These are phyloP conservation scores for Citrus sinensis DNA, from an alignment of 345 rosid species.

Conservation along the genomic window DVS_A1.0 CM039164.1:16395501-16396000, in stretches of 20 bases:
- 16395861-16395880: constrained; percentile 52
- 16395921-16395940: neutral
- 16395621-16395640: neutral
- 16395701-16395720: constrained; percentile 58
- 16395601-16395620: neutral
- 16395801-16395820: constrained; percentile 87
- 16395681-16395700: constrained; percentile 37
- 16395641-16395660: neutral
- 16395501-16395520: neutral
- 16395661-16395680: neutral
- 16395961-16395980: neutral
- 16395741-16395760: constrained; percentile 51
- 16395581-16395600: neutral
- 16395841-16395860: constrained; percentile 66
- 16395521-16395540: neutral
- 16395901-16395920: neutral
- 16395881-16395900: neutral
- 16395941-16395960: neutral
- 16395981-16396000: neutral
- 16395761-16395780: constrained; percentile 69
- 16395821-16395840: constrained; percentile 84
- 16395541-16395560: neutral
- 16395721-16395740: constrained; percentile 97
- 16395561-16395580: neutral
- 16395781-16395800: constrained; percentile 83